Base-by-base conservation (phyloP, 2,329 filamentous ascomycete species). In the Dactylellina sp. region DNA sequence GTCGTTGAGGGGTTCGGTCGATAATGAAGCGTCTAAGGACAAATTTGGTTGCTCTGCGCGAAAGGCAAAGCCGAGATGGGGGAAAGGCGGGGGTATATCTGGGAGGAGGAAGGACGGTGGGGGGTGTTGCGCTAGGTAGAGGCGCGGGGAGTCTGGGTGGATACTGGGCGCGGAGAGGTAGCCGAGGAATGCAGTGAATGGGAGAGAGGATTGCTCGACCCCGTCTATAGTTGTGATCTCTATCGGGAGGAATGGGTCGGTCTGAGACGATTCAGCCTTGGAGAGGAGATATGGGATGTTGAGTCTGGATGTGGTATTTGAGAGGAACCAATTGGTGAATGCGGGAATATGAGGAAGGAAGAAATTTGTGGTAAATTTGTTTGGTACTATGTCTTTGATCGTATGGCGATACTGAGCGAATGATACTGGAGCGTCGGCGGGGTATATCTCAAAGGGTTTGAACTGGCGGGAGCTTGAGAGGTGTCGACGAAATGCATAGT, bases 91-190 rank as follows among this genome's bases (percentile, higher is more conserved):
- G 2, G 70, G 70, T 14, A 74, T 22, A 18, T 66, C 70, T 2
- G 25, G 7, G 18, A 14, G 4, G 0, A 74, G 61, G 16, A 40
- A 44, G 7, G 12, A 6, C 3, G 70, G 70, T 1, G 70, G 61
- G 7, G 46, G 47, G 18, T 65, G 55, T 60, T 74, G 70, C 1
- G 70, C 61, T 35, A 74, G 47, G 28, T 74, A 74, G 12, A 65
- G 9, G 2, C 20, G 42, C 49, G 60, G 49, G 9, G 46, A 42
- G 5, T 2, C 7, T 0, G 61, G 40, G 39, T 53, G 55, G 28
- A 47, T 40, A 14, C 24, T 60, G 1, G 55, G 55, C 0, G 59
- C 28, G 20, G 47, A 56, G 28, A 74, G 39, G 32, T 62, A 66
- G 0, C 32, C 35, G 11, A 74, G 42, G 24, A 74, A 66, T 1